These are phyloP conservation scores for Murraya paniculata DNA, from an alignment of 345 rosid genomes.

Conservation along the genomic window DNA sequence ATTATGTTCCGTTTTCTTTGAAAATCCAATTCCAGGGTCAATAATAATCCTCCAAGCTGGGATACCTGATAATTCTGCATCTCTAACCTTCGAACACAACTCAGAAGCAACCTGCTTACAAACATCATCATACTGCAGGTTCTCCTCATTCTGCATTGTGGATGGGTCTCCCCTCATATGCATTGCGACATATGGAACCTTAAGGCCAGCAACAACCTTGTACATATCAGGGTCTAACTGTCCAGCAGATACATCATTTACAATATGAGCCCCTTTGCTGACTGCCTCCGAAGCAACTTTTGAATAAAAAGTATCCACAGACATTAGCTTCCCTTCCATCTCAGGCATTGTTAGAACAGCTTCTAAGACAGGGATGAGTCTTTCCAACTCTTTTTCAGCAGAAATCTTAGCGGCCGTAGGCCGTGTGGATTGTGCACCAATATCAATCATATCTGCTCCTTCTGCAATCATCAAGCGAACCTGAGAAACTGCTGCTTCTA, in stretches of 20 bases:
- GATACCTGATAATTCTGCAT: slow-evolving; percentile 75
- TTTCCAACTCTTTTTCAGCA: slow-evolving; percentile 65
- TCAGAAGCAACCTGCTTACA: slow-evolving; percentile 75
- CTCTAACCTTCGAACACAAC: slow-evolving; percentile 45
- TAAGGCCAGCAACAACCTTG: slow-evolving; percentile 56
- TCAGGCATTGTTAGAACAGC: slow-evolving; percentile 74
- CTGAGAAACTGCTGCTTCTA: slow-evolving; percentile 70
- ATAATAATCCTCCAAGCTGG: slow-evolving; percentile 90
- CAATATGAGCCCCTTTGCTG: slow-evolving; percentile 70
- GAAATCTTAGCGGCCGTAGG: slow-evolving; percentile 76
- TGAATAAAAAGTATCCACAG: slow-evolving; percentile 81
- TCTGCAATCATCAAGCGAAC: slow-evolving; percentile 64
- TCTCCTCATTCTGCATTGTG: slow-evolving; percentile 75
- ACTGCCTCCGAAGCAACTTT: slow-evolving; percentile 86
- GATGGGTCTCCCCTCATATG: slow-evolving; percentile 96
- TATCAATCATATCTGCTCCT: slow-evolving; percentile 82
- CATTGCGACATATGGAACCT: slow-evolving; percentile 78
- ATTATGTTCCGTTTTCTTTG: slow-evolving; percentile 69
- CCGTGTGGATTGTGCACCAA: slow-evolving; percentile 90
- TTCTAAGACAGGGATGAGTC: slow-evolving; percentile 69
- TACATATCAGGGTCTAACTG: slow-evolving; percentile 66
- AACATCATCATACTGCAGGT: slow-evolving; percentile 62
- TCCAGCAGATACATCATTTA: slow-evolving; percentile 91
- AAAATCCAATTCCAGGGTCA: slow-evolving; percentile 92
- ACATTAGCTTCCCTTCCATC: slow-evolving; percentile 75